Conservation (phyloP, 345 rosid species). For the Salix koriyanagi region DNA sequence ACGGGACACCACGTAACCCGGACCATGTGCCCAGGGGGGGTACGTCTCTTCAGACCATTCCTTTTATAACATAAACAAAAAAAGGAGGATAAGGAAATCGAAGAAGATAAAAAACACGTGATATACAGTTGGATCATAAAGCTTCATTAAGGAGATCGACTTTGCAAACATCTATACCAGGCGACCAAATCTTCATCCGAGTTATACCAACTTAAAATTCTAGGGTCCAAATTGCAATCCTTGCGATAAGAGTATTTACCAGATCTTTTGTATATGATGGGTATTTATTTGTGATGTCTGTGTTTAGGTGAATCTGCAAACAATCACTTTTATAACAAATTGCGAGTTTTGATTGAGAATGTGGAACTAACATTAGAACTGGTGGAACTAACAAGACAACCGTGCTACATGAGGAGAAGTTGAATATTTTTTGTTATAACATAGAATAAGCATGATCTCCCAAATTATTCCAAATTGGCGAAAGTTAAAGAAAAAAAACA, state of each 20-base stretch:
- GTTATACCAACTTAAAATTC: background rate
- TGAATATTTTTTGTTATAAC: background rate
- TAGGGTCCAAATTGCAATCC: background rate
- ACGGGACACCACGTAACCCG: slow-evolving; percentile 76
- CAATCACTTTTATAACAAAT: background rate
- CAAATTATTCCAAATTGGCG: background rate
- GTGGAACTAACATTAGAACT: background rate
- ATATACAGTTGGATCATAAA: background rate
- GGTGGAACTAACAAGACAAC: background rate
- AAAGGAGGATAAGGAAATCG: background rate
- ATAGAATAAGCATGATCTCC: background rate
- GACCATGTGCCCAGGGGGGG: slow-evolving; percentile 96
- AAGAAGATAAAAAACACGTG: background rate
- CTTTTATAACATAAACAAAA: slow-evolving; percentile 33
- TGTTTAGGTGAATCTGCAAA: background rate
- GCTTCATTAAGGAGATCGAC: background rate
- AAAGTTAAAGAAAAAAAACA: background rate
- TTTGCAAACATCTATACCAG: background rate
- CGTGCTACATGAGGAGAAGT: background rate
- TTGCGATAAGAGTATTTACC: background rate
- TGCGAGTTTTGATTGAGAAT: background rate
- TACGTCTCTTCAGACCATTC: slow-evolving; percentile 80
- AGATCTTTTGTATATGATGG: background rate
- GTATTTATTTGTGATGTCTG: background rate
- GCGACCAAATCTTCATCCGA: background rate